Conservation (phyloP, 805 yeast species). For the Wickerhamomyces ciferrii region DNA sequence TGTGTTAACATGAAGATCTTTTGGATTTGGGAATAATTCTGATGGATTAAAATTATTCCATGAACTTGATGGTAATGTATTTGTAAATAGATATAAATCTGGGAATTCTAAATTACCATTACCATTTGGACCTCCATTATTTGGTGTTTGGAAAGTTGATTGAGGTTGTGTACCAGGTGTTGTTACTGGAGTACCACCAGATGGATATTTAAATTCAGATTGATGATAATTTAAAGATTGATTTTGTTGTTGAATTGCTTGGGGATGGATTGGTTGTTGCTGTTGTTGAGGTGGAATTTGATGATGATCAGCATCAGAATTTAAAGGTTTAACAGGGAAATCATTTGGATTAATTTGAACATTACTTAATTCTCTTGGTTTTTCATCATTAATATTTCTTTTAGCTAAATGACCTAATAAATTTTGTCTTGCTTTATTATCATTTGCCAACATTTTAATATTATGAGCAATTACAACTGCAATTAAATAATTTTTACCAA, state of each 20-base stretch:
- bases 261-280: not conserved
- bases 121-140: slow-evolving; percentile 2
- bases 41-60: slow-evolving; percentile 19
- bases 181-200: not conserved
- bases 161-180: not conserved
- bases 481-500: slow-evolving; percentile 49
- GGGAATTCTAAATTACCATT: slow-evolving; percentile 17
- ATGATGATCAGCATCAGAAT: not conserved
- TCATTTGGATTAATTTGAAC: not conserved
- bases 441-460: slow-evolving; percentile 37
- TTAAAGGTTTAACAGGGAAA: not conserved
- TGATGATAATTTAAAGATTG: slow-evolving; percentile 5
- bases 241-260: slow-evolving; percentile 3
- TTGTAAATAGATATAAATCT: slow-evolving; percentile 22
- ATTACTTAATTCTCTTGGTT: not conserved
- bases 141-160: not conserved
- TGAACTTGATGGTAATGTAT: slow-evolving; percentile 13
- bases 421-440: slow-evolving; percentile 21
- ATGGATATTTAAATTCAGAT: not conserved
- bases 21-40: slow-evolving; percentile 16
- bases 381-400: slow-evolving; percentile 2
- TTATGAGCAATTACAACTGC: slow-evolving; percentile 45
- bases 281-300: not conserved
- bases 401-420: slow-evolving; percentile 12
- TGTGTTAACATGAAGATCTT: slow-evolving; percentile 4